These are phyloP conservation scores for Trametes pubescens DNA, from an alignment of 1,284 basidiomycete species.

Conservation along the genomic window DNA sequence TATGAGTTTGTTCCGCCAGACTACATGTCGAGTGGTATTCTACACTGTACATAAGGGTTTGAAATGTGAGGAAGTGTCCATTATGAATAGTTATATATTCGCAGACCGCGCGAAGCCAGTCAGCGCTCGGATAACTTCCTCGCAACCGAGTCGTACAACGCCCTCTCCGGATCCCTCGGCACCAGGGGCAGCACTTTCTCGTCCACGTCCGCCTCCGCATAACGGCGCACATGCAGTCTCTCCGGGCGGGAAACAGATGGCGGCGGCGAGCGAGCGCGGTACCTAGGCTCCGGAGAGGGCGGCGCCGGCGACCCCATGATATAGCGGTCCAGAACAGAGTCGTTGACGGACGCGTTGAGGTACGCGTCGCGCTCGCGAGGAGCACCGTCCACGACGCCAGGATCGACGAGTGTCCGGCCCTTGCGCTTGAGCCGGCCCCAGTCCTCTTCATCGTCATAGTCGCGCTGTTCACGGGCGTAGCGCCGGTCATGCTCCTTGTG, in stretches of 20 bases:
- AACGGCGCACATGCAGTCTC: conserved; percentile 30
- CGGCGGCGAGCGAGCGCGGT: not conserved
- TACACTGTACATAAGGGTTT: no score
- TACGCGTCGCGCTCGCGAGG: conserved; percentile 2
- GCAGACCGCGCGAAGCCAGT: no score
- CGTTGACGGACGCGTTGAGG: conserved; percentile 33
- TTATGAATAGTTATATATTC: no score
- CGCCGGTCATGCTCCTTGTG: not conserved
- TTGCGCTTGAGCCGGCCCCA: conserved; percentile 21
- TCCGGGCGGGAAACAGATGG: conserved; percentile 28
- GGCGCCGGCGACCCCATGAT: conserved; percentile 37
- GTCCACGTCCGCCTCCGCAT: conserved; percentile 17
- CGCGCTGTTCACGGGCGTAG: not conserved
- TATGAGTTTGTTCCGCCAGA: no score
- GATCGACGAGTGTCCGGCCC: conserved; percentile 18
- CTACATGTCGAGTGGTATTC: no score
- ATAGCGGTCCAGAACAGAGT: conserved; percentile 35
- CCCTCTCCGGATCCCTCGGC: conserved; percentile 26
- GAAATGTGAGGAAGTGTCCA: no score
- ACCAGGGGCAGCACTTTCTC: conserved; percentile 19
- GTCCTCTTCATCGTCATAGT: conserved; percentile 3
- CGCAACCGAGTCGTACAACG: conserved; percentile 33
- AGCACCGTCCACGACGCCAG: conserved; percentile 4
- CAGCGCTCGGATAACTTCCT: conserved; percentile 20
- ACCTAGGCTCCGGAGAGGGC: conserved; percentile 22